These are phyloP conservation scores for Excoecaria cochinchinensis DNA, from an alignment of 345 rosid species.

Conservation along the genomic window DNA sequence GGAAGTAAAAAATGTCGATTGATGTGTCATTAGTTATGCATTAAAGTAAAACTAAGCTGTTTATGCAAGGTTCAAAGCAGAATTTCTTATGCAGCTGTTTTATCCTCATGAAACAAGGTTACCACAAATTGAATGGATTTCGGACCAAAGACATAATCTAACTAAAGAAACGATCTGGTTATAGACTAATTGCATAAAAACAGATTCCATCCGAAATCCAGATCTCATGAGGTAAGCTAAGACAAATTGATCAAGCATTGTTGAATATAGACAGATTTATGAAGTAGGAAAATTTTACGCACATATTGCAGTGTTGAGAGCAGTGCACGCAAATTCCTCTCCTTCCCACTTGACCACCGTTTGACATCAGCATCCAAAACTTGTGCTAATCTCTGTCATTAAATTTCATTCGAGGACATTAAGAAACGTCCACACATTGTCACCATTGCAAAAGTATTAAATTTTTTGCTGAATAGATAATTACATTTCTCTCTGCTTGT, in stretches of 20 bases:
- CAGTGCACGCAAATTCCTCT: conserved; percentile 82
- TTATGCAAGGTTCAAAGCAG: background rate
- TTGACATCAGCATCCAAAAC: conserved; percentile 81
- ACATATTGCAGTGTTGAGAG: conserved; percentile 95
- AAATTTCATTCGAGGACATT: conserved; percentile 21
- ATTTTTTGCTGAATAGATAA: conserved; percentile 6
- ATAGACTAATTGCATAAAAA: background rate
- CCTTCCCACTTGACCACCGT: conserved; percentile 93
- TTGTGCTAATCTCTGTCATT: conserved; percentile 72
- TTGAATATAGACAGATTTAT: background rate
- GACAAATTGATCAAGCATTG: background rate
- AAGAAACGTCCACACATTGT: conserved; percentile 9
- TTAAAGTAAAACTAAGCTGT: background rate
- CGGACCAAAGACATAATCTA: background rate
- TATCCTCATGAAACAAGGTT: too few species aligned
- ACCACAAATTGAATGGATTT: too few species aligned
- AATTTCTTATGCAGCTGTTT: too few species aligned
- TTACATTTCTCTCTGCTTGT: conserved; percentile 92
- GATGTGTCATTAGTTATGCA: background rate
- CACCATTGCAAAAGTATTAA: conserved; percentile 3
- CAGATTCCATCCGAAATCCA: background rate
- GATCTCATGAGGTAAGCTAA: background rate
- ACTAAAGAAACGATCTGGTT: background rate
- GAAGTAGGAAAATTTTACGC: conserved; percentile 17
- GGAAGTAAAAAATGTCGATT: background rate